Conservation (phyloP, 306 rosid genomes). For the Prunus salicina region DNA sequence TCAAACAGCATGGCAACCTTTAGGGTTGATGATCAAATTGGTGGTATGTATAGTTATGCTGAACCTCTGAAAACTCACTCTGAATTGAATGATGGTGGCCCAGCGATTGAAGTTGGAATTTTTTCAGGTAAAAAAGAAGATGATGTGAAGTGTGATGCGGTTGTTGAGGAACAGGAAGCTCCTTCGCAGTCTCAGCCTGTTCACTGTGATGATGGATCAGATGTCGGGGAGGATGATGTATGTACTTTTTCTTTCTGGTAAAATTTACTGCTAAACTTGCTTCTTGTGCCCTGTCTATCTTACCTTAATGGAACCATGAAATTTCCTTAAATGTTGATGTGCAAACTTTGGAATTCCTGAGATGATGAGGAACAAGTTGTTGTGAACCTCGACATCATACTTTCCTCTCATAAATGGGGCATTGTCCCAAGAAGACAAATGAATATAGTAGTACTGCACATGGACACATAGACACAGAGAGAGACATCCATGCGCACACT, state of each 20-base stretch:
- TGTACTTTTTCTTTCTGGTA: conserved; percentile 18
- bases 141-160: not conserved
- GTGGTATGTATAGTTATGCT: conserved; percentile 1
- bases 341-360: not conserved
- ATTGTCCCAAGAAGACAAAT: not conserved
- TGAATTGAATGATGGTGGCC: conserved; percentile 14
- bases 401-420: not conserved
- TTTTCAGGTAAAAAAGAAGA: conserved; percentile 3
- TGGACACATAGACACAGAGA: too few species aligned
- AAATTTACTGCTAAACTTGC: not conserved
- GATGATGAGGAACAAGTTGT: not conserved
- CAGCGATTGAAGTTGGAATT: not conserved
- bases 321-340: not conserved
- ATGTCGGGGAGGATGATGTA: conserved; percentile 31
- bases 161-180: conserved; percentile 6
- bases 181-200: not conserved
- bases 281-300: not conserved
- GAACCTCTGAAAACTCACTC: not conserved
- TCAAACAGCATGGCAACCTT: not conserved
- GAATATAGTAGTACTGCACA: not conserved
- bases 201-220: not conserved
- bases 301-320: not conserved
- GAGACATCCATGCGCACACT: not conserved
- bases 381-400: not conserved
- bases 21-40: not conserved